Percentiles rank a stretch among this genome's conserved stretches.
These are phyloP conservation scores for Helminthosporium solani DNA, from an alignment of 2,329 filamentous ascomycete species.

Conservation along the genomic window DNA sequence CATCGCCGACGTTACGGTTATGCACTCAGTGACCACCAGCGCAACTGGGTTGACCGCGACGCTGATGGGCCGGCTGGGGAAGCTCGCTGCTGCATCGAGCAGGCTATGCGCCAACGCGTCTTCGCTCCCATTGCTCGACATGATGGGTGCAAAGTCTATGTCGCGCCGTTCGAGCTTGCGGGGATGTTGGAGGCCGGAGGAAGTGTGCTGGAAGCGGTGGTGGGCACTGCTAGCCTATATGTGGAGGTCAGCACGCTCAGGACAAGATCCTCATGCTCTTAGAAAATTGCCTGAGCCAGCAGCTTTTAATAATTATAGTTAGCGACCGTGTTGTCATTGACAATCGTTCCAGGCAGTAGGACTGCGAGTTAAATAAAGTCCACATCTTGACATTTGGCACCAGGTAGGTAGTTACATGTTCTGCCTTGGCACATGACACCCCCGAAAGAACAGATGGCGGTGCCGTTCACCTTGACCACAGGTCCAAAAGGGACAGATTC, in stretches of 20 bases:
- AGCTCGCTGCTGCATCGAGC: slow-evolving; percentile 22
- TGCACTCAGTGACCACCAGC: slow-evolving; percentile 96
- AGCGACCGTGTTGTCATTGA: slow-evolving; percentile 14
- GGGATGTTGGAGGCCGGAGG: slow-evolving; percentile 15
- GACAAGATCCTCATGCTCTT: slow-evolving; percentile 30
- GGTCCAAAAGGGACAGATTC: not conserved
- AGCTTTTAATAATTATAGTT: slow-evolving; percentile 9
- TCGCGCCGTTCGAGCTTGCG: slow-evolving; percentile 11
- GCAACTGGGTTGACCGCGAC: slow-evolving; percentile 90
- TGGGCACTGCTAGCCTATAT: slow-evolving; percentile 9
- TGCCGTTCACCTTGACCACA: slow-evolving; percentile 1
- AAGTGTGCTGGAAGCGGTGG: slow-evolving; percentile 22
- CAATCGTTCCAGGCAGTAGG: slow-evolving; percentile 20
- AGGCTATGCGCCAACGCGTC: slow-evolving; percentile 23
- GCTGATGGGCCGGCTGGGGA: slow-evolving; percentile 51
- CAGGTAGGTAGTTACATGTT: no score
- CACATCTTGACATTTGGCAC: slow-evolving; percentile 5
- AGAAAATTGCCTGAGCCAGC: slow-evolving; percentile 14
- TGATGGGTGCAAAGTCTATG: slow-evolving; percentile 13
- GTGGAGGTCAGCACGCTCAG: slow-evolving; percentile 22
- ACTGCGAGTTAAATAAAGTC: slow-evolving; percentile 5
- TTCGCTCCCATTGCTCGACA: slow-evolving; percentile 33
- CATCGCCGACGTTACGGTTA: slow-evolving; percentile 96
- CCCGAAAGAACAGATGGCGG: slow-evolving; percentile 11
- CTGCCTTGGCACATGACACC: no score